A percentile compares a stretch with the other conserved stretches of the same genome.
These are phyloP conservation scores for Fraxinus albicans DNA, from an alignment of 305 asterid species.

Conservation along the genomic window DNA sequence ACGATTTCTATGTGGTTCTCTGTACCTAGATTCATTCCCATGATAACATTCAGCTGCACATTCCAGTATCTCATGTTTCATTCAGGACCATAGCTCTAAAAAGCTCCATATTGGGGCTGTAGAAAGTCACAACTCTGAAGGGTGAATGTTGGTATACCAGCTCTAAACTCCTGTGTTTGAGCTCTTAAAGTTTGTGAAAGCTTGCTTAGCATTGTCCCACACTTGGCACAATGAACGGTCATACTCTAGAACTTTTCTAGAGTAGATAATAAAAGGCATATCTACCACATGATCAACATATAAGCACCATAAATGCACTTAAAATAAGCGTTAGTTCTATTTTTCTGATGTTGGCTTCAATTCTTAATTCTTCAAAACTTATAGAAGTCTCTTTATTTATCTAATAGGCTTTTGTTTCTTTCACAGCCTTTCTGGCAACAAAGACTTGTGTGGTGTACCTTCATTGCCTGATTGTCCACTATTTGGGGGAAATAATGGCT, in stretches of 20 bases:
- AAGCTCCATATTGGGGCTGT: background rate
- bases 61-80: background rate
- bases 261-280: background rate
- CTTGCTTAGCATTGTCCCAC: background rate
- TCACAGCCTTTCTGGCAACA: conserved; percentile 76
- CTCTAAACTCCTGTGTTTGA: background rate
- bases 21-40: background rate
- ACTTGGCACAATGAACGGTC: background rate
- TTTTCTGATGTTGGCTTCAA: background rate
- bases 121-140: background rate
- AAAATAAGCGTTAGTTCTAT: background rate
- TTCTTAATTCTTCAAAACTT: background rate
- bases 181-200: background rate
- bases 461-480: conserved; percentile 73
- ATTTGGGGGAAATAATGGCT: conserved; percentile 82
- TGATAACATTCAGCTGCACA: background rate
- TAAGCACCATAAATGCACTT: background rate
- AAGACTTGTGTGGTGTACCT: conserved; percentile 90
- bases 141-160: background rate
- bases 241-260: background rate
- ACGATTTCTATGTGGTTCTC: background rate
- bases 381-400: background rate
- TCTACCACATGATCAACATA: background rate
- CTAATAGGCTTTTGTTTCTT: conserved; percentile 20
- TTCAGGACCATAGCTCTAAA: background rate